Evolutionary conservation across 2,329 filamentous ascomycete genomes (phyloP).

Genomic region (Fusarium stilboides): DNA sequence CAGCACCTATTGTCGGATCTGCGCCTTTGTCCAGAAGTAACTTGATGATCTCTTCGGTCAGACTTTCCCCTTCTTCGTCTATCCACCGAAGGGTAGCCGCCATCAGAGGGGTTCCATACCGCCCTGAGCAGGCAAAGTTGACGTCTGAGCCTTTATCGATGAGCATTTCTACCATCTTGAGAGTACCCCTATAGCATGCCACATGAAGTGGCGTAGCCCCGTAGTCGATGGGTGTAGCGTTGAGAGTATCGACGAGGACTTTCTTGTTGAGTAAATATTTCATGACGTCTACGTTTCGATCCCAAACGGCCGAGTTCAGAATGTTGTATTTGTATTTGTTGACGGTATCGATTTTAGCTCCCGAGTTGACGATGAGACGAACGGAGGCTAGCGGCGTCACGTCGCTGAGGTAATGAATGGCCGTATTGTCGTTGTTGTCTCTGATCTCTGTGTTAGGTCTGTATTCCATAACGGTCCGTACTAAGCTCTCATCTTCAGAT

Average conservation of each 20-base stretch:
- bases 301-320: background rate
- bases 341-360: constrained; percentile 1
- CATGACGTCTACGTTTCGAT: constrained; percentile 1
- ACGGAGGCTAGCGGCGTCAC: constrained; percentile 1
- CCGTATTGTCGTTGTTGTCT: background rate
- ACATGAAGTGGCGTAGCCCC: constrained; percentile 5
- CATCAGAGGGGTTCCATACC: constrained; percentile 9
- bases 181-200: background rate
- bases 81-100: background rate
- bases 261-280: constrained; percentile 18
- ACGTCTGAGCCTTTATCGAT: constrained; percentile 9
- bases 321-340: background rate
- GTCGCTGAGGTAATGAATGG: constrained; percentile 3
- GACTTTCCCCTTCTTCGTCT: background rate
- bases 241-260: background rate
- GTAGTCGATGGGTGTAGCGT: background rate
- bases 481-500: background rate
- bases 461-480: constrained; percentile 18
- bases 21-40: constrained; percentile 8
- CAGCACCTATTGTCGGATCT: background rate
- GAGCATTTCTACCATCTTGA: constrained; percentile 4
- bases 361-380: constrained; percentile 12
- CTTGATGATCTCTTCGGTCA: background rate
- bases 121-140: background rate
- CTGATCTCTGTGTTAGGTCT: constrained; percentile 1